phyloP scores from a whole-genome alignment of 345 rosid species.

The Citrus sinensis region DNA sequence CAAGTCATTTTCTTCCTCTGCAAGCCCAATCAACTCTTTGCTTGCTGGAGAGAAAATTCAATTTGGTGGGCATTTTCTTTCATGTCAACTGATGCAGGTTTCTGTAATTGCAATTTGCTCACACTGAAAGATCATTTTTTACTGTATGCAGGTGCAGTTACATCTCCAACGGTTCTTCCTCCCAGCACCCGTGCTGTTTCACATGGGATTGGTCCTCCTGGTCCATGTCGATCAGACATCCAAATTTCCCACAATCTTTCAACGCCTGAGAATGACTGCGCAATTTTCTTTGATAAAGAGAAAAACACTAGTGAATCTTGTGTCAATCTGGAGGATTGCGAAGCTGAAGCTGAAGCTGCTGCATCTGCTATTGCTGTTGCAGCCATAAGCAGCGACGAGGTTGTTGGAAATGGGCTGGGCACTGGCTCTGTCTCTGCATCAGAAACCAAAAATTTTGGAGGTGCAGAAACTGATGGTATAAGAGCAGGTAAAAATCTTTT shows the following conservation, averaged over 20 bases:
- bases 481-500: constrained; percentile 29
- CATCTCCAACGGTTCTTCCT: constrained; percentile 75
- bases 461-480: constrained; percentile 44
- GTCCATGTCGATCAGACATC: constrained; percentile 44
- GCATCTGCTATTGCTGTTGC: constrained; percentile 94
- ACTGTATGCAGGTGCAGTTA: constrained; percentile 71
- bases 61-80: constrained; percentile 61
- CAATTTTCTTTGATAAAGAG: constrained; percentile 70
- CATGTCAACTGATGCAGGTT: neutral
- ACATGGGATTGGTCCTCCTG: constrained; percentile 61
- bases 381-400: constrained; percentile 83
- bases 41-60: constrained; percentile 97
- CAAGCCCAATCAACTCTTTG: constrained; percentile 74
- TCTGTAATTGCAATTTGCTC: neutral
- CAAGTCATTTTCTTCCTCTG: constrained; percentile 56
- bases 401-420: constrained; percentile 47
- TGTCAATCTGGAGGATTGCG: constrained; percentile 63
- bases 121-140: constrained; percentile 12
- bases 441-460: constrained; percentile 61
- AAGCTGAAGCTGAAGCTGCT: constrained; percentile 76
- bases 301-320: constrained; percentile 49
- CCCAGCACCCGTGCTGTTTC: constrained; percentile 42
- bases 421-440: constrained; percentile 42
- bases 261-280: constrained; percentile 44
- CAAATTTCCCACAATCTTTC: constrained; percentile 43